Evolutionary conservation across 176 grass and related monocot genomes (phyloP).

Genomic region (Oryza meridionalis): DNA sequence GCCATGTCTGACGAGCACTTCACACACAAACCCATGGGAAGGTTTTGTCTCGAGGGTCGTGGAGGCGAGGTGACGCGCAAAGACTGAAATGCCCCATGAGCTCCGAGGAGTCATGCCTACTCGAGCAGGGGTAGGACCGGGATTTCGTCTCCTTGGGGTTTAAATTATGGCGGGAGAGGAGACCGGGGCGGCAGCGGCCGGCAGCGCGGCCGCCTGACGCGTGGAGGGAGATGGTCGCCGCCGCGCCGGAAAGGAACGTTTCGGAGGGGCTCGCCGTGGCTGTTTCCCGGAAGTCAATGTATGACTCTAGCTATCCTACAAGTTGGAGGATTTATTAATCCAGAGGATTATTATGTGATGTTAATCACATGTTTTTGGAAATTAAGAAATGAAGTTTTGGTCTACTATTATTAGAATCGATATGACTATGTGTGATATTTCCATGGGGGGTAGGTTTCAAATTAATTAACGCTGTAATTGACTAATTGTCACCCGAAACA

Average conservation of each 20-base stretch:
- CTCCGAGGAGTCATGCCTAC: fast-evolving
- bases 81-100: background rate
- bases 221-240: constrained; percentile 22
- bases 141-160: background rate
- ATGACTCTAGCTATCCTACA: too few relatives aligned
- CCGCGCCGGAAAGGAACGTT: background rate
- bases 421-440: too few relatives aligned
- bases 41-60: background rate
- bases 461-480: too few relatives aligned
- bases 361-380: too few relatives aligned
- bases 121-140: constrained; percentile 5
- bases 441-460: too few relatives aligned
- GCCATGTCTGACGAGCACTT: constrained; percentile 35
- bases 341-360: too few relatives aligned
- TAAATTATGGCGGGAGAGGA: constrained; percentile 48
- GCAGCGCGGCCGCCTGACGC: constrained; percentile 36
- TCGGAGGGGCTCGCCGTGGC: background rate
- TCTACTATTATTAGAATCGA: too few relatives aligned
- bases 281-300: constrained; percentile 2
- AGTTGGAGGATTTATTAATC: too few relatives aligned
- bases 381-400: too few relatives aligned
- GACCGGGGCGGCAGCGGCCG: constrained; percentile 43
- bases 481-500: too few relatives aligned
- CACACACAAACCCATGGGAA: background rate
- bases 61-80: background rate